phyloP scores from a whole-genome alignment of 192 early-diverging fungal genomes.

The Powellomyces hirtus region DNA sequence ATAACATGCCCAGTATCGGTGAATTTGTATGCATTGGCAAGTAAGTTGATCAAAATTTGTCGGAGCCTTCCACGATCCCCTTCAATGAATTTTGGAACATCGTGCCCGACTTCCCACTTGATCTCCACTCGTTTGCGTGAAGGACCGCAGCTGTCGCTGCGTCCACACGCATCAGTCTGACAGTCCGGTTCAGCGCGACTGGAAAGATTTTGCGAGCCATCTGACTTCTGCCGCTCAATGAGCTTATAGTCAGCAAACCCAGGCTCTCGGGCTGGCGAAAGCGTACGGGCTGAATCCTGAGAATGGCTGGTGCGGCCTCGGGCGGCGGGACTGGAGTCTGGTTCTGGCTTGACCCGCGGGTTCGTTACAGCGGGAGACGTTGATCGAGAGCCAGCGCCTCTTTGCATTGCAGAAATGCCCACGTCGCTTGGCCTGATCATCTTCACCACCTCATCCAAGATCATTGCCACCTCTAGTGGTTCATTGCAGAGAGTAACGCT shows the following conservation, averaged over 20 bases:
- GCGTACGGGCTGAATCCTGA: background rate
- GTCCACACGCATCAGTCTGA: too few relatives aligned
- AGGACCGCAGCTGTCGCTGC: background rate
- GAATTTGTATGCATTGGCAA: constrained; percentile 7
- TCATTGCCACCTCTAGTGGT: background rate
- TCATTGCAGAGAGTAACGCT: background rate
- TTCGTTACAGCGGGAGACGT: too few relatives aligned
- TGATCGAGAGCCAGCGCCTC: background rate
- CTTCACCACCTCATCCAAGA: constrained; percentile 7
- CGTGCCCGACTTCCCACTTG: background rate
- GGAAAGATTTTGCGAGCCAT: background rate
- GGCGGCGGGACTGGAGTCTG: too few relatives aligned
- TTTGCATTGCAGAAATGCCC: background rate
- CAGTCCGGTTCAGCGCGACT: too few relatives aligned
- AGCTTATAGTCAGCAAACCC: too few relatives aligned
- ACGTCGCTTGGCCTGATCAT: constrained; percentile 9
- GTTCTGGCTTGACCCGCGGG: background rate
- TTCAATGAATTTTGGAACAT: background rate
- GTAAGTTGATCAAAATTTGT: constrained; percentile 19
- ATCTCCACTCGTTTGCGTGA: background rate
- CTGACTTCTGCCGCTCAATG: background rate
- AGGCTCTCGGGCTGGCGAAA: too few relatives aligned
- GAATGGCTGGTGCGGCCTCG: background rate
- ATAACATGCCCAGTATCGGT: background rate
- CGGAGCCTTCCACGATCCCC: background rate